Conservation (phyloP, 495 filamentous ascomycete species). For the Venustampulla echinocandica region DNA sequence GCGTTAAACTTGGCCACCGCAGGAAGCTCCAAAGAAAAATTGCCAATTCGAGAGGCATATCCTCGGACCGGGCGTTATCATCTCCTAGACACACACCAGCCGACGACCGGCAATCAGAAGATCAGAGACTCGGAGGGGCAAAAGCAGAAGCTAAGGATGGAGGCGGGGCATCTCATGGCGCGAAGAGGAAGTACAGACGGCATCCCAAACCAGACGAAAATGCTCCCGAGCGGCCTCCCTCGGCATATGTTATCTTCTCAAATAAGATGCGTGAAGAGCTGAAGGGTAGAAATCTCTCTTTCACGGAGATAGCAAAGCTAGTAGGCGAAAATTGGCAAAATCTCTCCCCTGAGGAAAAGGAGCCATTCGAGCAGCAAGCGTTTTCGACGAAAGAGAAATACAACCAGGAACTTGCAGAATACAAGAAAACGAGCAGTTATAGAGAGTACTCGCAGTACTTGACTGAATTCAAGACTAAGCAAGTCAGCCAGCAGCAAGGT, state of each 20-base stretch:
- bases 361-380: slow-evolving; percentile 61
- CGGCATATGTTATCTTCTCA: slow-evolving; percentile 76
- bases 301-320: slow-evolving; percentile 74
- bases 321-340: slow-evolving; percentile 76
- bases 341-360: slow-evolving; percentile 52
- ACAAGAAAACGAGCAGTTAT: slow-evolving; percentile 61
- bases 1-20: slow-evolving; percentile 70
- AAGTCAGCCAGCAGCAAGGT: slow-evolving; percentile 38
- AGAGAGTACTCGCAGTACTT: slow-evolving; percentile 57
- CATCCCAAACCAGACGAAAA: slow-evolving; percentile 76
- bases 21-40: slow-evolving; percentile 47
- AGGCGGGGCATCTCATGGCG: slow-evolving; percentile 26
- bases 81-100: slow-evolving; percentile 24
- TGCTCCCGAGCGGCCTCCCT: slow-evolving; percentile 67
- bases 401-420: slow-evolving; percentile 53
- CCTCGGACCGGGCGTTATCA: slow-evolving; percentile 35
- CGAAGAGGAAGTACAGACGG: slow-evolving; percentile 67
- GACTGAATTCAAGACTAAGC: slow-evolving; percentile 63
- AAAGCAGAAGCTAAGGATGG: slow-evolving; percentile 30
- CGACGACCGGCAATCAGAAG: slow-evolving; percentile 16
- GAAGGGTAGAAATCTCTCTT: slow-evolving; percentile 62
- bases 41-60: slow-evolving; percentile 49
- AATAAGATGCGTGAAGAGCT: slow-evolving; percentile 70
- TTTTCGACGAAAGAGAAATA: slow-evolving; percentile 63
- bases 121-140: slow-evolving; percentile 17